These are phyloP conservation scores for Jatropha multifida DNA, from an alignment of 441 rosid genomes.

Conservation along the genomic window DNA sequence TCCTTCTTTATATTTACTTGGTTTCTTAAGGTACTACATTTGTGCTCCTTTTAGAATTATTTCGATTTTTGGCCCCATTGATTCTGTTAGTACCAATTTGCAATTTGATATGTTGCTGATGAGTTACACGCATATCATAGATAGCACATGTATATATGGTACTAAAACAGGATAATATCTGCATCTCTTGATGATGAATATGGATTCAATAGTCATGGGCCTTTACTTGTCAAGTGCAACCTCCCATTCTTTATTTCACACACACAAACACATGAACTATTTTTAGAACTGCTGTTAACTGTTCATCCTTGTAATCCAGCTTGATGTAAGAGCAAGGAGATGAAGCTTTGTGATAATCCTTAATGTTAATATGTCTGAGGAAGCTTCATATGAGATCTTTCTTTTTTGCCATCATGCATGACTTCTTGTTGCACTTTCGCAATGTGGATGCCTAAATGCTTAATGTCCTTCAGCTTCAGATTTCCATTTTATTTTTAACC, in stretches of 20 bases:
- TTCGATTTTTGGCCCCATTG: background rate
- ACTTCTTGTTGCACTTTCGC: background rate
- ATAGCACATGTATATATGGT: background rate
- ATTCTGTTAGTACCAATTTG: background rate
- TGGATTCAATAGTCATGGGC: no score
- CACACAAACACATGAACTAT: no score
- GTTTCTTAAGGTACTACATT: background rate
- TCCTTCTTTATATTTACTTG: background rate
- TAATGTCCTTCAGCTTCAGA: background rate
- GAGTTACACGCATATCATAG: background rate
- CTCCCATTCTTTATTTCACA: no score
- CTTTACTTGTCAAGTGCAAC: no score
- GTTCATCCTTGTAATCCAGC: background rate
- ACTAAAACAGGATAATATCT: background rate
- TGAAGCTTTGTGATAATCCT: background rate
- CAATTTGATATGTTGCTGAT: background rate
- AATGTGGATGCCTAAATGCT: background rate
- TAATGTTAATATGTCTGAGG: no score
- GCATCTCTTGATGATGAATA: no score
- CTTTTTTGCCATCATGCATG: background rate
- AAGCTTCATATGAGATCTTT: background rate
- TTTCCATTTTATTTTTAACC: background rate
- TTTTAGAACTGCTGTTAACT: no score
- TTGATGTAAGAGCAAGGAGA: background rate
- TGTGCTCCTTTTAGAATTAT: background rate